A percentile compares a stretch with the other conserved stretches of the same genome.
Evolutionary conservation across 352 stramenopile species (phyloP).

Genomic region (Pythium aristosporum): DNA sequence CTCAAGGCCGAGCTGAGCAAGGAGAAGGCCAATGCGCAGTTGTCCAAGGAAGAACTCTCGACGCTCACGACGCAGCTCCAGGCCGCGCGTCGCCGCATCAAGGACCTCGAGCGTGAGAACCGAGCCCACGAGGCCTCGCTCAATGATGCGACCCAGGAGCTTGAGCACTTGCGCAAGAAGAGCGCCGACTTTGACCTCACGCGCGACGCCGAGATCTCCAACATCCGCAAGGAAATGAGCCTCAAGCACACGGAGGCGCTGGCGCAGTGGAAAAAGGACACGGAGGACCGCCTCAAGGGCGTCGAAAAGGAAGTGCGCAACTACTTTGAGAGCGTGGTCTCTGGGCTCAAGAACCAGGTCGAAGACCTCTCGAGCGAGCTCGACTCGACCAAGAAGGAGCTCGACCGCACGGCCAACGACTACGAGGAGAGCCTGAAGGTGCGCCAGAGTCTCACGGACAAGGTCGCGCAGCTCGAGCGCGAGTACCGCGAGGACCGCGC

Average conservation of each 20-base stretch:
- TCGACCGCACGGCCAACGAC: constrained; percentile 75
- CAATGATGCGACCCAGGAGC: constrained; percentile 59
- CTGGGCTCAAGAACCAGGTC: constrained; percentile 56
- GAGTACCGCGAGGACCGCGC: constrained; percentile 72
- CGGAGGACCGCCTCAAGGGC: constrained; percentile 61
- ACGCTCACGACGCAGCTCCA: constrained; percentile 70
- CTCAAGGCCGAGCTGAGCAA: constrained; percentile 51
- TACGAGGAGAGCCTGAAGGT: constrained; percentile 80
- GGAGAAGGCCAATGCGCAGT: constrained; percentile 58
- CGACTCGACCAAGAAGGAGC: constrained; percentile 68
- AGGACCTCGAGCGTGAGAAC: constrained; percentile 72
- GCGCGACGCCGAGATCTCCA: constrained; percentile 66
- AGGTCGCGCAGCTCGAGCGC: constrained; percentile 75
- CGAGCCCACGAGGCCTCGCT: constrained; percentile 44
- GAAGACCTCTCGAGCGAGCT: constrained; percentile 60
- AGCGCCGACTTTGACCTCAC: constrained; percentile 68
- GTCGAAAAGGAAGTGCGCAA: constrained; percentile 76
- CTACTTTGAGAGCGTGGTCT: constrained; percentile 64
- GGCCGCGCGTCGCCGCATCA: constrained; percentile 55
- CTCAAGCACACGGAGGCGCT: constrained; percentile 71
- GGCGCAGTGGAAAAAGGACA: constrained; percentile 76
- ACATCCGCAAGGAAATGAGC: constrained; percentile 75
- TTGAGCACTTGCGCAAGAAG: constrained; percentile 76
- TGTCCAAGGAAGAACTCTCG: constrained; percentile 78
- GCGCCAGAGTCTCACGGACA: constrained; percentile 71